Base-by-base conservation (phyloP, 2,329 filamentous ascomycete species). In the Penicillium sp. region DNA sequence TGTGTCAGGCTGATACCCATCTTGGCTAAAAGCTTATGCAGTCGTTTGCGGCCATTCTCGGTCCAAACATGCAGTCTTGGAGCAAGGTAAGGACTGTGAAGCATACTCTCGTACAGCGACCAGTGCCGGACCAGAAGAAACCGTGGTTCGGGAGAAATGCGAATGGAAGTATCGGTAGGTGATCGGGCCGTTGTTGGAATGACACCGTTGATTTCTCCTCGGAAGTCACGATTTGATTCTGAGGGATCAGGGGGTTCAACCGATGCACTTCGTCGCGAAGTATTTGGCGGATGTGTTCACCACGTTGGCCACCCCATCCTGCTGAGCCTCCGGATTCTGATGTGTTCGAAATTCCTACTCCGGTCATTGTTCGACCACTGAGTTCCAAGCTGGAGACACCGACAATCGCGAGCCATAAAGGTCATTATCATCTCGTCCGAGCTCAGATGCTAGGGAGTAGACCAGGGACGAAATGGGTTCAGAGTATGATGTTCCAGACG, bases 61-160 rank as follows among this genome's bases (percentile, higher is more conserved):
- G 87, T 95, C 93, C 94, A 99, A 43, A 96, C 91, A 73, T 95
- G 93, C 42, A 99, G 81, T 30, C 91, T 84, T 3, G 93, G 90
- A 56, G 95, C 93, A 4, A 99, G 83, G 67, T 97, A 97, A 0
- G 93, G 92, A 0, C 92, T 97, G 71, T 99, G 94, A 11, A 97
- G 81, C 94, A 99, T 97, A 71, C 91, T 96, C 68, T 99, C 94
- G 72, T 97, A 97, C 13, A 99, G 79, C 63, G 91, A 96, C 94
- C 94, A 99, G 71, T 99, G 94, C 32, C 94, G 82, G 49, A 97
- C 90, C 0, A 99, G 83, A 26, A 97, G 82, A 63, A 99, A 96
- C 38, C 90, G 88, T 9, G 94, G 95, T 68, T 99, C 94, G 0
- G 94, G 94, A 0, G 92, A 96, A 36, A 99, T 78, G 19, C 92